Base-by-base conservation (phyloP, 352 stramenopile genomes). In the Pythium aristosporum region DNA sequence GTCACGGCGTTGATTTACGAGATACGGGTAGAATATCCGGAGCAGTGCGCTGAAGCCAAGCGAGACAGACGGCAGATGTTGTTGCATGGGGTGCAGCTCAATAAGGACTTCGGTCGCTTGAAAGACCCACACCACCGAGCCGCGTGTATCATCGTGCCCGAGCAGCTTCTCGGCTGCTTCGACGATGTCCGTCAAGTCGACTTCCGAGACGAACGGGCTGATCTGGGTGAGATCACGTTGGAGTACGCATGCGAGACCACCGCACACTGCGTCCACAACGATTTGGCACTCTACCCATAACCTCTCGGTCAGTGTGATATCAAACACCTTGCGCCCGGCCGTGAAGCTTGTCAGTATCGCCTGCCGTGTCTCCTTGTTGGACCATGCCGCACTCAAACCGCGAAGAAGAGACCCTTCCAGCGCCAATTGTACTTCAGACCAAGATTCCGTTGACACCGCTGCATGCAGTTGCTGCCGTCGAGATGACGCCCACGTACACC, bases 21-120 rank as follows among this genome's bases (percentile, higher is more conserved):
- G 32, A 48, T 92, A 91, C 25, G 83, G 83, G 50, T 92, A 92
- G 47, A 88, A 91, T 12, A 89, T 61, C 48, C 79, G 80, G 5
- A 89, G 37, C 15, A 92, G 52, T 6, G 21, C 51, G 43, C 66
- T 86, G 11, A 91, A 44, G 11, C 72, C 76, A 32, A 20, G 6
- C 5, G 66, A 50, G 11, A 51, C 3, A 34, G 32, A n/a, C 18
- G 25, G 25, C 25, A 30, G 25, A 30, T 57, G 39, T 5, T 2
- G 54, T 20, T 25, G 11, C 18, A 10, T 21, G 5, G 10, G 36
- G 4, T 39, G 4, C 1, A 57, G 6, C 10, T 28, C n/a, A 0
- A 65, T 25, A 25, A 67, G 11, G 32, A 67, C 18, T 1, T 55
- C 37, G 2, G 37, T 34, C 1, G 61, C 56, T 20, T 25, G 13